Evolutionary conservation across 768 basidiomycete genomes (phyloP).

Genomic region (Sutorius australiensis): DNA sequence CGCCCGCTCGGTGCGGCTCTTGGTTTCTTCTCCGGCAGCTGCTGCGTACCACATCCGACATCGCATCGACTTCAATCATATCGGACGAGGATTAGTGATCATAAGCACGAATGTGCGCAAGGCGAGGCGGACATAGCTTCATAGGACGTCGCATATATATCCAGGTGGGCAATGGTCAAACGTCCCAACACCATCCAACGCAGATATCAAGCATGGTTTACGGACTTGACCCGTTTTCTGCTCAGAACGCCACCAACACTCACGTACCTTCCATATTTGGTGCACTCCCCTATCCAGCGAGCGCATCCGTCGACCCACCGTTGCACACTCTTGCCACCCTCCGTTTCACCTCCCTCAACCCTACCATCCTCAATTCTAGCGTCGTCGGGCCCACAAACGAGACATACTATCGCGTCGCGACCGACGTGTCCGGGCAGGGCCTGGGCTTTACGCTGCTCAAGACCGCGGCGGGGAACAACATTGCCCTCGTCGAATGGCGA

Average conservation of each 20-base stretch:
- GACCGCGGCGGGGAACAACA: conserved; percentile 41
- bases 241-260: conserved; percentile 20
- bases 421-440: conserved; percentile 43
- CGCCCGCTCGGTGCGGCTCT: neutral
- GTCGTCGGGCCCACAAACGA: conserved; percentile 51
- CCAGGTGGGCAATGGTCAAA: neutral
- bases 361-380: conserved; percentile 51
- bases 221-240: conserved; percentile 28
- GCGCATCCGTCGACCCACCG: conserved; percentile 24
- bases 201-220: conserved; percentile 11
- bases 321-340: conserved; percentile 39
- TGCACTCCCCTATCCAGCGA: conserved; percentile 53
- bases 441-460: conserved; percentile 54
- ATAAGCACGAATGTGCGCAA: neutral
- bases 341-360: conserved; percentile 48
- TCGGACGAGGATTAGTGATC: too few relatives aligned
- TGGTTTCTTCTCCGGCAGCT: neutral
- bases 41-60: neutral
- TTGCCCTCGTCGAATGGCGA: conserved; percentile 59
- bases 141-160: conserved; percentile 6
- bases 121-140: conserved; percentile 18
- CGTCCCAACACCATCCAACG: neutral
- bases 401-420: conserved; percentile 46
- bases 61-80: too few relatives aligned
- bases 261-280: conserved; percentile 54